phyloP scores from a whole-genome alignment of 2,329 filamentous ascomycete species.

The Alternaria atra region DNA sequence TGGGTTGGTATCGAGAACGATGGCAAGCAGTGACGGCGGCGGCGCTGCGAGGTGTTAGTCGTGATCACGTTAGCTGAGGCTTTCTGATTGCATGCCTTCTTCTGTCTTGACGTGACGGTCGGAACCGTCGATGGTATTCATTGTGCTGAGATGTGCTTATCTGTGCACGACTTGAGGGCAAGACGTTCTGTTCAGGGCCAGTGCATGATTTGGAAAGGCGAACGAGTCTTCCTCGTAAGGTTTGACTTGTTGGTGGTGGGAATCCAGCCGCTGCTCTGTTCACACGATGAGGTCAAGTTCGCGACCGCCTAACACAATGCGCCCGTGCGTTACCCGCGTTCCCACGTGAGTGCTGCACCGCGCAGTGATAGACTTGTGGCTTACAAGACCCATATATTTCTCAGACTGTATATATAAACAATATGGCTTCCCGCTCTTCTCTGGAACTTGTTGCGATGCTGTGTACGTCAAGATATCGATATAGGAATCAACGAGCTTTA shows the following conservation, averaged over 20 bases:
- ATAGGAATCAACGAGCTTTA: neutral
- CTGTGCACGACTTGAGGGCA: neutral
- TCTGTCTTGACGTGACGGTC: conserved; percentile 54
- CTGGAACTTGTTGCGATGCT: neutral
- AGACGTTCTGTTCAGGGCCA: neutral
- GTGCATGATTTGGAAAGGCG: conserved; percentile 1
- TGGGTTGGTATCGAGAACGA: conserved; percentile 96
- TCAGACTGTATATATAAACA: neutral
- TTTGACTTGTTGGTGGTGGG: neutral
- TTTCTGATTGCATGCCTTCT: conserved; percentile 35
- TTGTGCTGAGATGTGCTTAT: conserved; percentile 40
- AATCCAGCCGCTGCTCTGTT: neutral
- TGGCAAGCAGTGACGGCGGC: conserved; percentile 82
- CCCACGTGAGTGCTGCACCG: conserved; percentile 16
- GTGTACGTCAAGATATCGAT: neutral
- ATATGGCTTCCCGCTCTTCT: neutral
- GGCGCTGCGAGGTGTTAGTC: conserved; percentile 54
- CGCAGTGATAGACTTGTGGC: neutral
- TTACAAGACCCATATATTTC: neutral
- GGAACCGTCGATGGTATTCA: conserved; percentile 72
- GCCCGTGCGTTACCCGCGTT: conserved; percentile 19
- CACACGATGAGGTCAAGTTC: conserved; percentile 20
- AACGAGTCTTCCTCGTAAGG: neutral
- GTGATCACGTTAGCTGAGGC: neutral
- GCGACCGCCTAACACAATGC: conserved; percentile 14